Conservation (phyloP, 2,329 filamentous ascomycete species). For the Neospermospora avenae region DNA sequence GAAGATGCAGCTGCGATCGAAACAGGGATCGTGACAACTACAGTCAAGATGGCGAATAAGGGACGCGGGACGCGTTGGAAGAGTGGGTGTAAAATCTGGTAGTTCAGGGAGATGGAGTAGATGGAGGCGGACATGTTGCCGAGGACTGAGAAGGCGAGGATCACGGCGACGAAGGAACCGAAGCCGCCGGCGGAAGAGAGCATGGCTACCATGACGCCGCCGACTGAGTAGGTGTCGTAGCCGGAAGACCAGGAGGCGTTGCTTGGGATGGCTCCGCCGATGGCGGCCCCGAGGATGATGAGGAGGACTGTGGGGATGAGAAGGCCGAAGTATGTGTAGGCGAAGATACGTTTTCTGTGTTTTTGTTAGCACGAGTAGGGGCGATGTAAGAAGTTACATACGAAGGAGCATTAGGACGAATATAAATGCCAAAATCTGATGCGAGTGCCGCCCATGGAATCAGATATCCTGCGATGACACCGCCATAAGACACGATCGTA, state of each 20-base stretch:
- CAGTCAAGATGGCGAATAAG: conserved; percentile 54
- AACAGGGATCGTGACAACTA: conserved; percentile 57
- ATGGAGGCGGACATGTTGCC: conserved; percentile 58
- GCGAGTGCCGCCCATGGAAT: conserved; percentile 58
- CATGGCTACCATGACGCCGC: conserved; percentile 59
- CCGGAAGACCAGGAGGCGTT: conserved; percentile 51
- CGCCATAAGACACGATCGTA: conserved; percentile 53
- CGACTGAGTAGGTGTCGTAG: conserved; percentile 51
- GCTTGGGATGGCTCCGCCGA: conserved; percentile 55
- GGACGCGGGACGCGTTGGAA: conserved; percentile 54
- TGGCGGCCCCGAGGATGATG: conserved; percentile 63
- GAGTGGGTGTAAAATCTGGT: conserved; percentile 58
- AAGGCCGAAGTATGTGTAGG: conserved; percentile 56
- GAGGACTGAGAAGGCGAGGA: conserved; percentile 54
- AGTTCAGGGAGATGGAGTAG: conserved; percentile 62
- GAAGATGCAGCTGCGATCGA: conserved; percentile 51
- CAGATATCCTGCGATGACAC: conserved; percentile 61
- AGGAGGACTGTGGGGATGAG: conserved; percentile 53
- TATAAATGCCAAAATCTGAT: conserved; percentile 60
- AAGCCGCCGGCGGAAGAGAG: conserved; percentile 55
- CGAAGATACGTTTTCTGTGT: conserved; percentile 39
- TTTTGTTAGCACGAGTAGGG: background rate
- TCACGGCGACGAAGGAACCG: conserved; percentile 58
- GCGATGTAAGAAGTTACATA: conserved; percentile 26
- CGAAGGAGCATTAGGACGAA: conserved; percentile 52